Conservation (phyloP, 73 alveolate genomes). For the Symbiodinium natans region DNA sequence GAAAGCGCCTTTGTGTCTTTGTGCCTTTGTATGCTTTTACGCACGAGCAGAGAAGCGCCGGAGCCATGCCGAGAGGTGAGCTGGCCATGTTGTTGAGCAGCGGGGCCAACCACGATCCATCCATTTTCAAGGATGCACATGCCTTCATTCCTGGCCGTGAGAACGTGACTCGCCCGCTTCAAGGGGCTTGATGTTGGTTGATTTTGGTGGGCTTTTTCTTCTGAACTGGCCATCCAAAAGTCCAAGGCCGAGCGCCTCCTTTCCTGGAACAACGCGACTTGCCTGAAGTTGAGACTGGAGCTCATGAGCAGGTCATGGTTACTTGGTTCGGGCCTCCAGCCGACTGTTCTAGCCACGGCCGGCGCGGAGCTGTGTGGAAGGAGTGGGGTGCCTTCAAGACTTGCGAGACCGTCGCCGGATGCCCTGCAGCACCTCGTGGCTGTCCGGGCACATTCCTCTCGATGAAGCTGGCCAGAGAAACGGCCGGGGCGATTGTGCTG, state of each 20-base stretch:
- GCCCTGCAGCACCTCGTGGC: conserved; percentile 90
- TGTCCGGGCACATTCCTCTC: conserved; percentile 86
- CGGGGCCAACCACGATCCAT: conserved; percentile 75
- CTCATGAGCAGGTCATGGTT: no score
- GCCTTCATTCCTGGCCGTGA: conserved; percentile 73
- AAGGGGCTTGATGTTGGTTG: not conserved
- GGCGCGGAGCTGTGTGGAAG: not conserved
- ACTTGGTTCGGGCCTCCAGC: no score
- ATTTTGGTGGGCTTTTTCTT: not conserved
- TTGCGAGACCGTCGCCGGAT: conserved; percentile 70
- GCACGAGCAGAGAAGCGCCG: no score
- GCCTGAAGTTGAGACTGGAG: not conserved
- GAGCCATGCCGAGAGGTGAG: no score
- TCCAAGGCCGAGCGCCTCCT: conserved; percentile 68
- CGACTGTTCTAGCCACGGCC: not conserved
- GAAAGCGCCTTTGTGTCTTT: not conserved
- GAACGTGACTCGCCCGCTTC: not conserved
- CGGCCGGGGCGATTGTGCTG: not conserved
- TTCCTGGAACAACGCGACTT: conserved; percentile 72
- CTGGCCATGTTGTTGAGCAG: conserved; percentile 68
- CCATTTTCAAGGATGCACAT: conserved; percentile 41
- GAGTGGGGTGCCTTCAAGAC: conserved; percentile 90
- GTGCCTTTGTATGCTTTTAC: not conserved
- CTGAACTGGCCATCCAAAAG: not conserved
- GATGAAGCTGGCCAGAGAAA: conserved; percentile 67